phyloP scores from a whole-genome alignment of 1,284 basidiomycete genomes.

The Anthracocystis panici-leucophaei region DNA sequence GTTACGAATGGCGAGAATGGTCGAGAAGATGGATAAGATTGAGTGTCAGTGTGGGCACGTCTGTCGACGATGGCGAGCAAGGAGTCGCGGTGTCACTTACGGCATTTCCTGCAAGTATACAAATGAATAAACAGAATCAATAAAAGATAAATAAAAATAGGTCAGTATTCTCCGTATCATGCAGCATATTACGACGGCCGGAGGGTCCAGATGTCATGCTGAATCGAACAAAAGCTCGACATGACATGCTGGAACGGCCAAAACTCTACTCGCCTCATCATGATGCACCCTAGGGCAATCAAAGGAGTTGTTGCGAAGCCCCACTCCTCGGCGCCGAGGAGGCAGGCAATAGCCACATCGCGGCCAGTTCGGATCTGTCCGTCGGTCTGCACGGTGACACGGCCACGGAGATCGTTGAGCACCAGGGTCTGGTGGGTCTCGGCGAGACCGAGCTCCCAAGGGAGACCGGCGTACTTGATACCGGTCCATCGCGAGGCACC shows the following conservation, averaged over 20 bases:
- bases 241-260: neutral
- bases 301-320: slow-evolving; percentile 66
- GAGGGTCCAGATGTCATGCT: neutral
- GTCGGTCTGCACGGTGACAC: slow-evolving; percentile 66
- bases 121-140: neutral
- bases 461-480: slow-evolving; percentile 68
- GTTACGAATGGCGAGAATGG: neutral
- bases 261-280: too few relatives aligned
- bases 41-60: slow-evolving; percentile 1
- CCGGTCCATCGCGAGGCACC: slow-evolving; percentile 67
- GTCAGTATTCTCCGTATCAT: slow-evolving; percentile 2
- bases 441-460: slow-evolving; percentile 67
- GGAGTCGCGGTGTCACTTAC: neutral
- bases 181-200: neutral
- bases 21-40: slow-evolving; percentile 9
- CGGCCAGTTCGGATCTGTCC: slow-evolving; percentile 64
- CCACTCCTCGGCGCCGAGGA: slow-evolving; percentile 66
- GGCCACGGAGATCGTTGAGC: slow-evolving; percentile 66
- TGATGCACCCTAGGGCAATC: slow-evolving; percentile 66
- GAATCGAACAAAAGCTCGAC: neutral
- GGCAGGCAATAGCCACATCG: slow-evolving; percentile 63
- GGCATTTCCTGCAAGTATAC: slow-evolving; percentile 1
- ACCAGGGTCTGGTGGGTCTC: slow-evolving; percentile 67
- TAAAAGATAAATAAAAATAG: slow-evolving; percentile 65
- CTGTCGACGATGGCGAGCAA: neutral